Base-by-base conservation (phyloP, 1,139 yeast genomes). In the Geotrichum cucujoidarum region DNA sequence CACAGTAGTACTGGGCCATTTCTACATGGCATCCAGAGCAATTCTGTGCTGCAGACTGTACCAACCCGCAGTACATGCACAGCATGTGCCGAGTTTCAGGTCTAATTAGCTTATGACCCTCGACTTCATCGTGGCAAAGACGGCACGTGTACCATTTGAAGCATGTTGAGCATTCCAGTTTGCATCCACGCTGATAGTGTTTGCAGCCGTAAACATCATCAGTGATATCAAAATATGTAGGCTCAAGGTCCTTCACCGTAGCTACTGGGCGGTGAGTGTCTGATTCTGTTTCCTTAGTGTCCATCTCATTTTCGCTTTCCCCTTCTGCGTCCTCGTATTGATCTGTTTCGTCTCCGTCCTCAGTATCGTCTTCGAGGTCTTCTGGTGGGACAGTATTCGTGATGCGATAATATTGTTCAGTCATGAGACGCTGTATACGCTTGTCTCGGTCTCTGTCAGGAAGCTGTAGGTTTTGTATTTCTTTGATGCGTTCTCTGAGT, bases 181-280 rank as follows among this genome's bases (percentile, higher is more conserved):
- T 88, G 66, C 95, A 88, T 54, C 83, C 83, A 25, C 95, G 72
- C 60, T 80, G 85, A 66, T 90, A 90, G 66, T 90, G 97, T 21
- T 69, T 69, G 63, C 97, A 90, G 1, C 97, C 97, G 29, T 82
- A 63, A 2, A 77, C 69, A 2, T 70, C 68, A 4, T 68, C 67
- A 2, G 64, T 65, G 25, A 66, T 64, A 49, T 76, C 74, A 57
- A 72, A 71, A 59, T 72, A 85, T 0, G 83, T 70, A 1, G 83
- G 57, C 25, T 38, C 55, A 37, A 66, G 70, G 57, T 84, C 90
- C 14, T 64, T 60, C 13, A 70, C 76, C 0, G 78, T 71, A 0
- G 81, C 65, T 1, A 71, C 62, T 5, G 37, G 43, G 4, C 13
- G 33, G 7, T 35, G 30, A 16, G 24, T n/a, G 4, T 37, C 20